Base-by-base conservation (phyloP, 2,329 filamentous ascomycete species). In the Colletotrichum siamense region DNA sequence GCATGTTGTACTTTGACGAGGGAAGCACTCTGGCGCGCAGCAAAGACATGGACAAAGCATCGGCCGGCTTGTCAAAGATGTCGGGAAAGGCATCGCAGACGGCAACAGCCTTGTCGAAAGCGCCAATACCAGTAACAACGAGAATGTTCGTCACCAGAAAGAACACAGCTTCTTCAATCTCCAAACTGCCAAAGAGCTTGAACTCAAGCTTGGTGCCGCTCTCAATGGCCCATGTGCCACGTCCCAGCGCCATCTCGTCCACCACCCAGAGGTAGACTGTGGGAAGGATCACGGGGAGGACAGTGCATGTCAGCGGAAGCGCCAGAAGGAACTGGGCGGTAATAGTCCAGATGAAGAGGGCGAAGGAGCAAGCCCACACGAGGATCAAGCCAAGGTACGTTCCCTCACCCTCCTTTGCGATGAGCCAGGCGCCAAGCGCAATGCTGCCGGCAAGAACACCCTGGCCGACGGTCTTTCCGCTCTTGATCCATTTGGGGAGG, bases 81-180 rank as follows among this genome's bases (percentile, higher is more conserved):
- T 87, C 83, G 0, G 92, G 92, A 77, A 94, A 94, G 0, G 91
- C 89, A 78, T 93, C 88, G 8, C 94, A 83, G 16, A 95, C 88
- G 2, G 93, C 92, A 44, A 94, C 81, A 6, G 92, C 92, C 80
- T 94, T 91, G 82, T 95, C 94, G 78, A 94, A 93, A 0, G 93
- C 92, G 2, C 92, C 86, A 28, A 94, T 85, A 2, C 94, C 94
- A 81, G 93, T 92, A 0, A 95, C 92, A 71, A 96, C 92, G 24
- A 96, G 84, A 1, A 86, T 86, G 81, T 95, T 95, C 3, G 93
- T 95, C 6, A 90, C 84, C 6, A 95, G 85, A 83, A 96, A 96
- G 86, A 95, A 95, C 9, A 94, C 79, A 0, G 93, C 94, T 82
- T 96, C 94, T 84, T 96, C 94, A 24, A 95, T 87, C 67, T 95